A percentile compares a stretch with the other conserved stretches of the same genome.
phyloP scores from a whole-genome alignment of 176 grass and related monocot genomes.

The Echinochloa phyllopogon region DNA sequence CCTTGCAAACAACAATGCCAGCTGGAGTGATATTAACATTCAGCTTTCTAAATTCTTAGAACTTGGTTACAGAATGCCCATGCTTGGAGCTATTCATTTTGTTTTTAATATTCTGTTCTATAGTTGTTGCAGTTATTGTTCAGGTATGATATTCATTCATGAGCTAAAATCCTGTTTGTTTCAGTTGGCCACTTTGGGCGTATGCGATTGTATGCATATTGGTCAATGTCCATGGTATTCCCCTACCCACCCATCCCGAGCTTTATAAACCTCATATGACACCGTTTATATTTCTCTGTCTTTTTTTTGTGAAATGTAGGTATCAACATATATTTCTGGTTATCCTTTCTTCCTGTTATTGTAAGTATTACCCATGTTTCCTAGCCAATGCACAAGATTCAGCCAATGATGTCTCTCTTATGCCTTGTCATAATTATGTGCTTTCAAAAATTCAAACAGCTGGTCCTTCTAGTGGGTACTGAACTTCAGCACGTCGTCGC shows the following conservation, averaged over 20 bases:
- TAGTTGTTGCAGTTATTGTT: slow-evolving; percentile 4
- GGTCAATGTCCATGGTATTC: slow-evolving; percentile 82
- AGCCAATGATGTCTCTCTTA: background rate
- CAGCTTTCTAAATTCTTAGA: background rate
- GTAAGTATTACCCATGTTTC: slow-evolving; percentile 57
- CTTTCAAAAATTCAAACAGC: slow-evolving; percentile 40
- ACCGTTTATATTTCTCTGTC: background rate
- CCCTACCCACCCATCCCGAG: background rate
- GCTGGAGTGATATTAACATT: background rate
- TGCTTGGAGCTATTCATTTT: background rate
- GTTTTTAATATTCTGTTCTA: background rate
- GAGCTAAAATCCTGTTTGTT: slow-evolving; percentile 48
- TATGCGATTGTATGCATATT: slow-evolving; percentile 91
- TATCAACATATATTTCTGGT: slow-evolving; percentile 99
- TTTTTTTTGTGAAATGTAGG: slow-evolving; percentile 54
- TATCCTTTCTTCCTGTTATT: slow-evolving; percentile 79
- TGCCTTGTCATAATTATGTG: slow-evolving; percentile 20
- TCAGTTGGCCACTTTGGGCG: slow-evolving; percentile 93
- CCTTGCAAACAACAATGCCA: background rate
- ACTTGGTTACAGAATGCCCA: slow-evolving; percentile 25
- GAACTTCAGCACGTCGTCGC: slow-evolving; percentile 86
- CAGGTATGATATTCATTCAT: background rate
- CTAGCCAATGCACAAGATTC: background rate
- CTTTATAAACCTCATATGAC: slow-evolving; percentile 2
- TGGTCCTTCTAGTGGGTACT: slow-evolving; percentile 86